Base-by-base conservation (phyloP, 176 grass and related monocot genomes). In the Bonia amplexicaulis region DNA sequence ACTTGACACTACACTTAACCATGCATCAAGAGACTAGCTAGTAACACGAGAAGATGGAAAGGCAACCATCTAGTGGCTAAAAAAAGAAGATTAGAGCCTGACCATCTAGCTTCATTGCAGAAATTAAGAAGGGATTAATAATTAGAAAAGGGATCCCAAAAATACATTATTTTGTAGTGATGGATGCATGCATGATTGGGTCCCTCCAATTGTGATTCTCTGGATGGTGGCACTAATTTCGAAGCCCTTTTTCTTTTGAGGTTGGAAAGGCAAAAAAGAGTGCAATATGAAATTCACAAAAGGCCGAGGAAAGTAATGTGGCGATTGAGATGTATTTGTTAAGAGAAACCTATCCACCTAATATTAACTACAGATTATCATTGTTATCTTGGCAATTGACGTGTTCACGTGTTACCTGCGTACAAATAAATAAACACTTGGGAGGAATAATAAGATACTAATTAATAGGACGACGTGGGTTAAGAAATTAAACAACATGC, bases 71-170 rank as follows among this genome's bases (percentile, higher is more conserved):
- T 16, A 70, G 6, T 37, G 10, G n/a, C 49, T 23, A 54, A 17
- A 16, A 76, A 60, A 26, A 35, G 35, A 63, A 20, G 22, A 69
- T n/a, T 42, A 12, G 19, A 68, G 42, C 25, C 59, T 35, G 12
- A 71, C 4, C 16, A 25, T 20, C 29, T 49, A 20, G 47, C 76
- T 69, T 69, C 39, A 47, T 37, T 52, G 41, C 14, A 48, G 48
- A 82, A 76, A 58, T 63, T 49, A 46, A 45, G 52, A 70, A 40
- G 41, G 25, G 29, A 71, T 63, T 66, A 78, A 88, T 77, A 40
- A 82, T 41, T 69, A 33, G 33, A 31, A 53, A 78, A 23, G 12
- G 23, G 13, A 27, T 26, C 40, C 49, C 8, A 33, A 41, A 35
- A 12, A 31, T 45, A 29, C 12, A 19, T 13, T 69, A 12, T 68